Conservation (phyloP, 345 rosid species). For the Pseudoturritis turrita region DNA sequence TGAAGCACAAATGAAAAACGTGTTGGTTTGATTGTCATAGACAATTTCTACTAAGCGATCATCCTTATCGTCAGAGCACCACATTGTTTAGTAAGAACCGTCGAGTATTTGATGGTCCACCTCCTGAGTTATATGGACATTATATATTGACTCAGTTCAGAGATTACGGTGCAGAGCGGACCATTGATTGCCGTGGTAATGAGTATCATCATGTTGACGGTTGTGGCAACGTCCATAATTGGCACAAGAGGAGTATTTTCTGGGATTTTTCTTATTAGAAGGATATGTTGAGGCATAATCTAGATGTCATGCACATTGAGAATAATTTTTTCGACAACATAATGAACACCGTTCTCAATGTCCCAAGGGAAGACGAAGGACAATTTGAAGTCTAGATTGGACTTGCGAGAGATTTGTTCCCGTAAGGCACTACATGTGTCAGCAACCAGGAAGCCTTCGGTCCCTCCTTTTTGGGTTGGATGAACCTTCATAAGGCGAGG, state of each 20-base stretch:
- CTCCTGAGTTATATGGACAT: neutral
- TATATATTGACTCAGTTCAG: neutral
- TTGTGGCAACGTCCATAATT: neutral
- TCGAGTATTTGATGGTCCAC: neutral
- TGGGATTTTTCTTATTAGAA: no score
- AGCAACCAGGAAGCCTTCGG: no score
- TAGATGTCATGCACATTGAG: no score
- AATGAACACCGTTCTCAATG: no score
- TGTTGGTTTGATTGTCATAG: neutral
- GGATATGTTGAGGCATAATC: neutral
- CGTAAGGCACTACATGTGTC: no score
- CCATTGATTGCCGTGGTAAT: neutral
- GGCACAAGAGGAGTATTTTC: neutral
- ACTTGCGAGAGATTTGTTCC: no score
- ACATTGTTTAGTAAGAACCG: neutral
- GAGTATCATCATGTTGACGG: neutral
- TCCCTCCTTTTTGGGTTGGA: no score
- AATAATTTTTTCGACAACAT: no score
- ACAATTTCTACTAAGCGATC: neutral
- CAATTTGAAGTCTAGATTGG: no score
- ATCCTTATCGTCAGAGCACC: neutral
- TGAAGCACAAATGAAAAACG: neutral
- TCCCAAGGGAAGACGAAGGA: no score
- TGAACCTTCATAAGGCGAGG: no score
- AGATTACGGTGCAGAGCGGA: neutral